Evolutionary conservation across 495 filamentous ascomycete genomes (phyloP).

Genomic region (Paragyromitra xinjiangensis): DNA sequence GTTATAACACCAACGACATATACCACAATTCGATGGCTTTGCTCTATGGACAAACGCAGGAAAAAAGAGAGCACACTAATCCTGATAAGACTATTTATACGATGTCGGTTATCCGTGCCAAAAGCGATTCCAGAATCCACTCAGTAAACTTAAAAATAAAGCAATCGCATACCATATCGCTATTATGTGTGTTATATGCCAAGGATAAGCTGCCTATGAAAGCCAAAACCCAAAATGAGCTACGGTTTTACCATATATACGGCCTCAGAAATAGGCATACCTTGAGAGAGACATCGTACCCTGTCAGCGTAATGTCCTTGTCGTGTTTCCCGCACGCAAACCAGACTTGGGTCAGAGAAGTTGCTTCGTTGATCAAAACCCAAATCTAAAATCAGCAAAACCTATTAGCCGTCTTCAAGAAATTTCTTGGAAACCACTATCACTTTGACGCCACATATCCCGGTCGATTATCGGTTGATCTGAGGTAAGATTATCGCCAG

Average conservation of each 20-base stretch:
- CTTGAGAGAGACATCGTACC: slow-evolving; percentile 1
- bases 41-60: slow-evolving; percentile 14
- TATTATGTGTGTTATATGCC: slow-evolving; percentile 18
- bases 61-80: slow-evolving; percentile 26
- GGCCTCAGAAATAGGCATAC: background rate
- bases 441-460: background rate
- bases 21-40: slow-evolving; percentile 1
- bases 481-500: background rate
- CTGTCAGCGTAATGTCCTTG: background rate
- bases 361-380: slow-evolving; percentile 7
- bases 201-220: slow-evolving; percentile 10
- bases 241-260: background rate
- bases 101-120: background rate
- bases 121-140: background rate
- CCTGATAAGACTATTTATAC: slow-evolving; percentile 15
- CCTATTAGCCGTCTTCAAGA: background rate
- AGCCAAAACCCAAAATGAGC: background rate
- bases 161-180: slow-evolving; percentile 7
- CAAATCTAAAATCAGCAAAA: background rate
- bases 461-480: background rate
- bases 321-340: slow-evolving; percentile 1
- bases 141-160: background rate
- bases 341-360: slow-evolving; percentile 1
- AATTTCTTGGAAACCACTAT: background rate
- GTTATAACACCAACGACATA: slow-evolving; percentile 7